Evolutionary conservation across 1,139 yeast genomes (phyloP), one percentile per base, ranked within the genome.

Genomic region (Yamadazyma kanchanaburiensis): DNA sequence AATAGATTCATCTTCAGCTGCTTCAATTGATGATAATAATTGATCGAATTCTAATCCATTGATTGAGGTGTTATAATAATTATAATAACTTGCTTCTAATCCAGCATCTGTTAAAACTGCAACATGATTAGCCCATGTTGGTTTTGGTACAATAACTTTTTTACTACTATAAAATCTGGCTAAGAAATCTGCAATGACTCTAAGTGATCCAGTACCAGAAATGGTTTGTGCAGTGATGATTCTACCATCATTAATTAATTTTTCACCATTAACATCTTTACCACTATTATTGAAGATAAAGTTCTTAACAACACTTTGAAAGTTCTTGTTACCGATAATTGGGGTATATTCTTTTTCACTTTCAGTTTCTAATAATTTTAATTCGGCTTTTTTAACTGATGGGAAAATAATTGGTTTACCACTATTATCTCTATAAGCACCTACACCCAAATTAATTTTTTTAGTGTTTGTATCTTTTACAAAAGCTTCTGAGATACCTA

Each of bases 111-210:
- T 58, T 50, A 74, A 69, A 34, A 75, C 77, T 16, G 77, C 74
- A 38, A 69, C 67, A 54, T 80, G 87, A 62, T 80, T 80, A 36
- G 87, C 87, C 88, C 88, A 80, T 21, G 87, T 74, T 35, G 88
- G 88, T 45, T 68, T 64, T 33, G 88, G 86, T 30, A 80, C 68
- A 48, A 73, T 65, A 45, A 80, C 65, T 42, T 65, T 56, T 42
- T 64, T 58, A 28, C 53, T 46, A 27, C 64, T 44, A 55, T 68
- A 60, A 55, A 74, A 74, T 31, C 75, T 56, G 48, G 55, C 54
- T 46, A 74, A 56, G 43, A 75, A 74, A 43, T 74, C 78, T 29
- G 70, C 77, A 46, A 74, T 60, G 24, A 75, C 77, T 46, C 78
- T 63, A 40, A 75, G 60, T 13, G 79, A 71, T 18, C 81, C 81